Evolutionary conservation across 2,329 filamentous ascomycete genomes (phyloP), one percentile per base, ranked within the genome.

Genomic region (Stemphylium beticola): DNA sequence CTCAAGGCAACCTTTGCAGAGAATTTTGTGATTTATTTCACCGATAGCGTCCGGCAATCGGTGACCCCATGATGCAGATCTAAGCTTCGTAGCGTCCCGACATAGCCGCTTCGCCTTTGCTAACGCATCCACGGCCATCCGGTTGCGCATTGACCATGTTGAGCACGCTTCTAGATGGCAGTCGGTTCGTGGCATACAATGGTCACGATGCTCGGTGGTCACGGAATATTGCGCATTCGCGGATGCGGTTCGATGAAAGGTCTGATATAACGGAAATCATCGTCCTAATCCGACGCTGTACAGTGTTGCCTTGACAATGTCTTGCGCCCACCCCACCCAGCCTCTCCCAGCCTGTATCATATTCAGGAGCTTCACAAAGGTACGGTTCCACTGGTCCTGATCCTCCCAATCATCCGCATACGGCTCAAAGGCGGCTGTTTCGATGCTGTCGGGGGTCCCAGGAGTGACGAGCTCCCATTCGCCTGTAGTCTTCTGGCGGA

Each of bases 361-460:
- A 65, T 87, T 86, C 60, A 89, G 41, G 54, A 87, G 58, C 36
- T 74, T 73, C 1, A 89, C 70, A 49, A 85, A 79, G 34, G 83
- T 79, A 53, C 78, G 75, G 20, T 79, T 77, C 64, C 87, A 88
- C 2, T 77, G 69, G 64, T 89, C 87, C 14, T 79, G 77, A 55
- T 83, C 78, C 53, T 81, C 77, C 62, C 81, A 85, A 62, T 88
- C 85, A 58, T 86, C 77, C 0, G 80, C 85, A 68, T 85, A 86
- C 39, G 81, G 76, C 67, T 90, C 87, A 82, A 85, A 88, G 1
- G 85, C 71, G 0, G 81, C 82, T 31, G 75, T 74, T 46, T 80
- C 77, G 40, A 64, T 68, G 24, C 72, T 74, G 11, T 64, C 69
- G 10, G 64, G 55, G 3, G 66, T 58, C 6, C 65, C 65, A 8